Evolutionary conservation across 2,329 filamentous ascomycete genomes (phyloP).

Genomic region (Hypocrella siamensis): DNA sequence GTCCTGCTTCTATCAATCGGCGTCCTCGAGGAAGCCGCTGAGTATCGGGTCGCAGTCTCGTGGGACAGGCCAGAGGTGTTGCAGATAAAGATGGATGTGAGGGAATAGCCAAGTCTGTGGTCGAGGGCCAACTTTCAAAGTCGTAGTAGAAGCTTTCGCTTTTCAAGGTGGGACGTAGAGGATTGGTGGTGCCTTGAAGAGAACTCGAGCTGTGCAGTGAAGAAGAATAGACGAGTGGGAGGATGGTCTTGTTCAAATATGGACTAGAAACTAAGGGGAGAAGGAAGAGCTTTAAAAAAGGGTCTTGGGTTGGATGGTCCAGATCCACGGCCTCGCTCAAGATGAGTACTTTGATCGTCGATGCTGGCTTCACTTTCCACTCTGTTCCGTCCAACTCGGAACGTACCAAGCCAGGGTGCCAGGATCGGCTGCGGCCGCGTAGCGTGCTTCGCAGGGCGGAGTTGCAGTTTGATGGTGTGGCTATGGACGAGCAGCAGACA

Average conservation of each 20-base stretch:
- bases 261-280: constrained; percentile 2
- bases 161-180: no score
- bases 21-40: no score
- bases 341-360: constrained; percentile 4
- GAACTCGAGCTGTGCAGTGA: no score
- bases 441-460: constrained; percentile 3
- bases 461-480: constrained; percentile 1
- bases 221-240: neutral
- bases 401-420: constrained; percentile 1
- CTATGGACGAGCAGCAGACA: neutral
- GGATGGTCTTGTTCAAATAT: neutral
- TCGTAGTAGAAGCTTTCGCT: no score
- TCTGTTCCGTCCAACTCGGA: neutral
- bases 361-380: constrained; percentile 3
- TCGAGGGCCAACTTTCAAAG: no score
- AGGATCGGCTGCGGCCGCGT: constrained; percentile 7
- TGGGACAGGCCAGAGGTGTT: no score
- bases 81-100: no score
- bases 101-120: no score
- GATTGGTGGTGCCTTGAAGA: no score
- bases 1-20: no score
- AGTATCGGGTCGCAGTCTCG: no score
- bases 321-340: constrained; percentile 3
- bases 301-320: constrained; percentile 2
- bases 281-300: constrained; percentile 3